Evolutionary conservation across 2,329 filamentous ascomycete species (phyloP), one percentile per base, ranked within the genome.

Genomic region (Sporothrix mexicana): DNA sequence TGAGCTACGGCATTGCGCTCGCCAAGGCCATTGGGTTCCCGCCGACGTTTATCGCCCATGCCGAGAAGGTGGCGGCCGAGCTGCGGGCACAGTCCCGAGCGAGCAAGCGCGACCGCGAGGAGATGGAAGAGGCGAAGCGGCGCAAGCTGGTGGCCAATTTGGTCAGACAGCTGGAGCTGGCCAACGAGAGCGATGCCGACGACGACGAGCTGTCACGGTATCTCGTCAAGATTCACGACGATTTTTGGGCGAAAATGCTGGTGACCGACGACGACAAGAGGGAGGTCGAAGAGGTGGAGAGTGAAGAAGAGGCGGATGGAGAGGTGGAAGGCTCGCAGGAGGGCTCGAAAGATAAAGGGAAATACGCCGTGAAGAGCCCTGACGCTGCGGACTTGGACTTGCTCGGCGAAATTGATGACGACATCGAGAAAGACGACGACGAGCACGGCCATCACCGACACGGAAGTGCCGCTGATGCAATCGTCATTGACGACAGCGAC

Each of bases 1-100:
- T 89, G 62, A 90, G 94, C 76, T 99, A 99, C 77, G 96, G 96
- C 0, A 87, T 98, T n/a, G 86, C 90, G 0, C 86, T 98, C 3
- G 94, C 95, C 0, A 88, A 89, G 45, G 87, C 94, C 0, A 85
- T 96, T 30, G 90, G 92, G 0, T 86, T 97, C 7, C 94, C 95
- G 0, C 79, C 85, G 0, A 81, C 82, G 0, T 88, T 97, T 2
- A 83, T 97, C 2, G 83, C 90, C 7, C 85, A 87, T 45, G 95
- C 95, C 0, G 89, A 92, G 74, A 78, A 83, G 0, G 89, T 96
- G 4, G 90, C 92, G 0, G 83, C 85, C 2, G 86, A 86, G 25
- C 82, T 98, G 7, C 85, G 90, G 55, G 81, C 83, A 85, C 75
- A 83, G 89, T 15, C 86, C 88, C 6, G 81, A 91, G 25, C 84